Evolutionary conservation across 2,329 filamentous ascomycete genomes (phyloP), one percentile per base, ranked within the genome.

Genomic region (Exophiala viscosa): DNA sequence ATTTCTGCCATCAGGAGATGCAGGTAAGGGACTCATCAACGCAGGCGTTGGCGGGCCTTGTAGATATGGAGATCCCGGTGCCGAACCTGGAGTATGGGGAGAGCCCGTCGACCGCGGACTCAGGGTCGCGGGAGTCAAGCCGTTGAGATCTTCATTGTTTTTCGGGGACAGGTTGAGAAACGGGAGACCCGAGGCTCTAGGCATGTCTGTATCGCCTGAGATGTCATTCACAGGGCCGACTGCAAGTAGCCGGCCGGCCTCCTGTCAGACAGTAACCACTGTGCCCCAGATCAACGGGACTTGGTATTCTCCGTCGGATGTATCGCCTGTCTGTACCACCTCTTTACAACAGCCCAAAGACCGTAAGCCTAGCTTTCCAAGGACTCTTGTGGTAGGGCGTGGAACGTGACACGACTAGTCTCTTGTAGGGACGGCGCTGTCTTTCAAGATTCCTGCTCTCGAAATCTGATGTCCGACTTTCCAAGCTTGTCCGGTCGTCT

Each of bases 51-150:
- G 32, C 47, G 53, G 36, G 14, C 35, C 45, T 40, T 47, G 58
- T 28, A 59, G 39, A 47, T 42, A 55, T 34, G 59, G 59, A n/a
- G 56, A 59, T 9, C 35, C 49, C 5, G 59, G 59, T 10, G 52
- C 50, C 17, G 59, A 61, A 23, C 52, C 38, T 6, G 58, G 58
- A 42, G 57, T 59, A 20, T 48, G 54, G 44, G 60, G 55, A 41
- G 60, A 61, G 42, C 57, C 57, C 31, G 54, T 59, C 14, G 60
- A 61, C 11, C 53, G 54, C 48, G 60, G 54, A 45, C 60, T 62
- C 44, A 62, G 47, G 15, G 54, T 54, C 47, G 53, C 58, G 23
- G 58, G 57, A 41, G 49, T 56, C 32, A 54, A 28, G 43, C 50
- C 51, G 54, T 52, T 54, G 34, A 51, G 39, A 13, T 56, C 54